A percentile compares a stretch with the other conserved stretches of the same genome.
phyloP scores from a whole-genome alignment of 2,329 filamentous ascomycete genomes.

The Penicillium sp. region DNA sequence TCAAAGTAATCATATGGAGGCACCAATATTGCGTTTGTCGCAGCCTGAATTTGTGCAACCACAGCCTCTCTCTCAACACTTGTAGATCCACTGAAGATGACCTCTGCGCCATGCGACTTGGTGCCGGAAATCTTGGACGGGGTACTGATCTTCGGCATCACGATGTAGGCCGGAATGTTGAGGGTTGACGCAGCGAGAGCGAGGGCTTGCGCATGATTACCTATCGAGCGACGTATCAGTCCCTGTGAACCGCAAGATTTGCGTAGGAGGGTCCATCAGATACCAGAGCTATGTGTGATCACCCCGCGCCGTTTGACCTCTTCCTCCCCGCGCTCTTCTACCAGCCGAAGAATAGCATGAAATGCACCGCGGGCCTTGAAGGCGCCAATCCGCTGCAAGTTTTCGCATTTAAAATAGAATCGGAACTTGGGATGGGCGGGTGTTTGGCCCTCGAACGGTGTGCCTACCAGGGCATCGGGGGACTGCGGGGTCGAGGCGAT shows the following conservation, averaged over 20 bases:
- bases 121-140: conserved; percentile 87
- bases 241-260: no score
- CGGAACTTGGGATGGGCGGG: conserved; percentile 65
- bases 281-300: conserved; percentile 86
- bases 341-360: conserved; percentile 72
- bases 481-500: conserved; percentile 72
- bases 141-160: conserved; percentile 86
- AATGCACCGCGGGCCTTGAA: conserved; percentile 93
- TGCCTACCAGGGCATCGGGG: conserved; percentile 52
- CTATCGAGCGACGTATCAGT: conserved; percentile 45
- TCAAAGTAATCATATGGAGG: conserved; percentile 92
- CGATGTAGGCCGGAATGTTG: conserved; percentile 75
- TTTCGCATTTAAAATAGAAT: conserved; percentile 95
- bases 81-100: conserved; percentile 81
- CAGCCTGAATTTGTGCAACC: conserved; percentile 63
- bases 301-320: conserved; percentile 67
- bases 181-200: conserved; percentile 76
- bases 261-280: conserved; percentile 7
- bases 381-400: conserved; percentile 82
- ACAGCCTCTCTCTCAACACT: conserved; percentile 76
- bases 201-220: conserved; percentile 92
- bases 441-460: conserved; percentile 56
- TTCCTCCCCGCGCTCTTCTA: conserved; percentile 60
- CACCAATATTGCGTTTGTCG: conserved; percentile 74
- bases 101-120: conserved; percentile 68